Percentiles rank a stretch among this genome's conserved stretches.
phyloP scores from a whole-genome alignment of 306 rosid species.

The Cercis canadensis region DNA sequence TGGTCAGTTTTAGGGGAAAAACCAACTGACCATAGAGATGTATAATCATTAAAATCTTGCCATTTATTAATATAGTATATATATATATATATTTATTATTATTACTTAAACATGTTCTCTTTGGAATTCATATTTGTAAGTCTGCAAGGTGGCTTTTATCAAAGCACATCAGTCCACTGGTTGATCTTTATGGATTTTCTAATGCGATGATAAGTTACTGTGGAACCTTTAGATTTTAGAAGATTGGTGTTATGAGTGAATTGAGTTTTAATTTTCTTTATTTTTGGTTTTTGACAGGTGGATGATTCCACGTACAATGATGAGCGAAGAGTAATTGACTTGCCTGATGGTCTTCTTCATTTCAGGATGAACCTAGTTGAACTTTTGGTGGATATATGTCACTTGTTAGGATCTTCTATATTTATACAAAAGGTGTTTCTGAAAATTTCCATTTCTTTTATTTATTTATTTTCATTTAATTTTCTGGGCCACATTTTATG shows the following conservation, averaged over 20 bases:
- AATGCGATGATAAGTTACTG: too few species aligned
- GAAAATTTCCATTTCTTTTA: conserved; percentile 19
- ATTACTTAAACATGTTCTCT: background rate
- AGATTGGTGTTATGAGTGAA: conserved; percentile 23
- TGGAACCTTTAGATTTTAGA: background rate
- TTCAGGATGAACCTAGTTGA: conserved; percentile 88
- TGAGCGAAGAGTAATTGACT: conserved; percentile 74
- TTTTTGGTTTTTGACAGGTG: conserved; percentile 63
- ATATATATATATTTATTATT: background rate
- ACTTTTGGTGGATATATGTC: conserved; percentile 93
- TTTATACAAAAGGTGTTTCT: conserved; percentile 78
- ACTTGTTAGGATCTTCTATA: conserved; percentile 74
- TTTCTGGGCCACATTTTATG: conserved; percentile 22
- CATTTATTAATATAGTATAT: too few species aligned
- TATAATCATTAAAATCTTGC: too few species aligned
- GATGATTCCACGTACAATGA: conserved; percentile 69
- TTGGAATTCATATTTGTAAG: too few species aligned
- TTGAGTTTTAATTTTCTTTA: conserved; percentile 13
- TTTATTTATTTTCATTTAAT: conserved; percentile 17
- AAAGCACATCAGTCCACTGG: too few species aligned
- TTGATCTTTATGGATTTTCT: too few species aligned
- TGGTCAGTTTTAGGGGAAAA: too few species aligned
- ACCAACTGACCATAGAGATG: too few species aligned
- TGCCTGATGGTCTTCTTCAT: conserved; percentile 88
- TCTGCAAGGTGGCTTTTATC: too few species aligned